Evolutionary conservation across 225 moss, liverwort and hornwort species (phyloP).

Genomic region (Lunularia cruciata): DNA sequence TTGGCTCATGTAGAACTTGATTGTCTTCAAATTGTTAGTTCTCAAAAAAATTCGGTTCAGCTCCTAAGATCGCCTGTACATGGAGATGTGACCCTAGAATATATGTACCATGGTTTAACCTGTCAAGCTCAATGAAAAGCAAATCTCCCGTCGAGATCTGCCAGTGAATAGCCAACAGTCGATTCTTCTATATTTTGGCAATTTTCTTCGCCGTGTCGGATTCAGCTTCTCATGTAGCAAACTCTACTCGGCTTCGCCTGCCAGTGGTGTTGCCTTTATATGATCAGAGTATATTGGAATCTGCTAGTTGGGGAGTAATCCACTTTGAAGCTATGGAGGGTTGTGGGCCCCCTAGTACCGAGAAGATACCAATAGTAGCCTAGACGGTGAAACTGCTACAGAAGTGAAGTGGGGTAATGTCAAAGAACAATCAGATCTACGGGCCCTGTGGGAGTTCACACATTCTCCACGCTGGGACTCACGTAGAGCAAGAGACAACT

Average conservation of each 20-base stretch:
- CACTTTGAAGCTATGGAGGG: no score
- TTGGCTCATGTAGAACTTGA: constrained; percentile 7
- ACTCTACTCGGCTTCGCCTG: background rate
- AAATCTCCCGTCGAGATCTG: constrained; percentile 15
- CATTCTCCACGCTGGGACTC: no score
- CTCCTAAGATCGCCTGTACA: background rate
- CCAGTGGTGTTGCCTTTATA: background rate
- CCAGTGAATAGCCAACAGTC: background rate
- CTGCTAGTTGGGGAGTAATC: no score
- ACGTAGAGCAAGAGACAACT: no score
- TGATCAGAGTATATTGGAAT: no score
- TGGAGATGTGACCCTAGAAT: constrained; percentile 14
- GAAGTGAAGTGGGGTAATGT: no score
- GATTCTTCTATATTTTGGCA: background rate
- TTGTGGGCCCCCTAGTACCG: no score
- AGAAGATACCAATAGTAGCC: no score
- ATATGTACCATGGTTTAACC: constrained; percentile 13
- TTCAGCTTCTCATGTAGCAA: background rate
- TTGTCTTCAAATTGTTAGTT: background rate
- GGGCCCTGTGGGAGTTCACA: no score
- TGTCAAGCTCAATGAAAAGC: constrained; percentile 23
- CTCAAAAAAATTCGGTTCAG: constrained; percentile 10
- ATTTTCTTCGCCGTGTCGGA: background rate
- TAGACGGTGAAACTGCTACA: no score
- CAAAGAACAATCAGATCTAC: no score